phyloP scores from a whole-genome alignment of 2,329 filamentous ascomycete species.

The Fusarium xyrophilum region DNA sequence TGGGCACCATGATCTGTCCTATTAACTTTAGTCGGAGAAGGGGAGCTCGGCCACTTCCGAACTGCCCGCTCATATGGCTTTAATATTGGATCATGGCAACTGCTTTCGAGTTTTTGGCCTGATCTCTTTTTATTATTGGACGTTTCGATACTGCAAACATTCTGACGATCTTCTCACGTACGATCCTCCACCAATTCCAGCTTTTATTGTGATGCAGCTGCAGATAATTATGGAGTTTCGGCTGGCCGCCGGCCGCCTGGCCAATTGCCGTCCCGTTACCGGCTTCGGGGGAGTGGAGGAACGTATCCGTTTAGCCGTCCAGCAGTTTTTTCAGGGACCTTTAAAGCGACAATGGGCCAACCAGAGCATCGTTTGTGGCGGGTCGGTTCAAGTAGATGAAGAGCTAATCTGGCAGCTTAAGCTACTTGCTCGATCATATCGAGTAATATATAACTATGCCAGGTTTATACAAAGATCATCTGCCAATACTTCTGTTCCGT shows the following conservation, averaged over 20 bases:
- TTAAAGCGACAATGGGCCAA: not conserved
- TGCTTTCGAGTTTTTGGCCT: slow-evolving; percentile 1
- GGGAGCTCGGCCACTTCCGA: slow-evolving; percentile 46
- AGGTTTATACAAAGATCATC: slow-evolving; percentile 1
- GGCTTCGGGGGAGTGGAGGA: slow-evolving; percentile 31
- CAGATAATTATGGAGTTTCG: slow-evolving; percentile 7
- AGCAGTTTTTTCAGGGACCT: slow-evolving; percentile 6
- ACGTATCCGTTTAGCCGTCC: slow-evolving; percentile 1
- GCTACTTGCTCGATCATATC: slow-evolving; percentile 33
- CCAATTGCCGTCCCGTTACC: not conserved
- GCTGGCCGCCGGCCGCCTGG: slow-evolving; percentile 1
- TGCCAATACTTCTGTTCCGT: not conserved
- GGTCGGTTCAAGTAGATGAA: slow-evolving; percentile 1
- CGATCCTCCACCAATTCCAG: not conserved
- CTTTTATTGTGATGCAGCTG: not conserved
- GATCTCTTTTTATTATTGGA: slow-evolving; percentile 14
- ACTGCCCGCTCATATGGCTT: slow-evolving; percentile 17
- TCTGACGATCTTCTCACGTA: slow-evolving; percentile 6
- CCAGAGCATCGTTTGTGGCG: not conserved
- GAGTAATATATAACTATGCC: slow-evolving; percentile 20
- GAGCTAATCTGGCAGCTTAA: slow-evolving; percentile 21
- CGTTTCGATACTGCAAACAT: slow-evolving; percentile 12
- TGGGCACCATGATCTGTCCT: slow-evolving; percentile 10
- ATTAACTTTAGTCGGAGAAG: slow-evolving; percentile 31
- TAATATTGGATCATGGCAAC: slow-evolving; percentile 15